These are phyloP conservation scores for Coniochaeta sp. DNA, from an alignment of 2,329 filamentous ascomycete genomes.

Conservation along the genomic window DNA sequence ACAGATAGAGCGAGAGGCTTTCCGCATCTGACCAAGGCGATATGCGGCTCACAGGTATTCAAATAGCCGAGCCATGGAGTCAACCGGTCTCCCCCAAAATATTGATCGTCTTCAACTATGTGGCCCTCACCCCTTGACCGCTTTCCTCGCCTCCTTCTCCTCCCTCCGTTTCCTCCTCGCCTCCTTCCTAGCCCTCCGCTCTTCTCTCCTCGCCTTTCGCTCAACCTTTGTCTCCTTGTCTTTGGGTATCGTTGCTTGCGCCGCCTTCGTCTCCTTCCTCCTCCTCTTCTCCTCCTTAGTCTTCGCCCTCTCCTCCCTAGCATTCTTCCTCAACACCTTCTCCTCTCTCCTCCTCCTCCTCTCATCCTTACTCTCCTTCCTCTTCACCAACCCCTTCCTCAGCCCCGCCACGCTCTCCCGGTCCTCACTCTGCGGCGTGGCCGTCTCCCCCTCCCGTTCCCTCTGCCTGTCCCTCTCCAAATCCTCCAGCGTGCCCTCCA, in stretches of 20 bases:
- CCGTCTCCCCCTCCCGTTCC: constrained; percentile 15
- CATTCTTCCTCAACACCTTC: constrained; percentile 56
- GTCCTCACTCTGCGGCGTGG: constrained; percentile 15
- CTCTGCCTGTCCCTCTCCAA: constrained; percentile 5
- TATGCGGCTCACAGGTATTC: too few relatives aligned
- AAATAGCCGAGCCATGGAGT: too few relatives aligned
- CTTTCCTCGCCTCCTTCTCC: neutral
- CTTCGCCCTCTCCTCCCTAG: too few relatives aligned
- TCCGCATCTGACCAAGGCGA: neutral
- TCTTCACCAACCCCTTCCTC: constrained; percentile 1
- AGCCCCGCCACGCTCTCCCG: constrained; percentile 4
- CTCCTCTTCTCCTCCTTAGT: constrained; percentile 10
- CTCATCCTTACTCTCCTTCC: constrained; percentile 20
- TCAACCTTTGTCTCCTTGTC: constrained; percentile 13
- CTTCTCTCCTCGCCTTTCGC: neutral
- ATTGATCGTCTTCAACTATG: too few relatives aligned
- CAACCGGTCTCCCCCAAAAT: too few relatives aligned
- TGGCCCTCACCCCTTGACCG: neutral
- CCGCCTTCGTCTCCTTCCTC: neutral
- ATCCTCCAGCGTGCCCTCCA: constrained; percentile 63
- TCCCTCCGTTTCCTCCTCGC: constrained; percentile 4
- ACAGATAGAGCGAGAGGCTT: neutral
- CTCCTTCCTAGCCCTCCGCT: neutral
- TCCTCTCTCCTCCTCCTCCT: constrained; percentile 16
- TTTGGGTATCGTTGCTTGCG: neutral